phyloP scores from a whole-genome alignment of 305 asterid genomes.

The Striga hermonthica region DNA sequence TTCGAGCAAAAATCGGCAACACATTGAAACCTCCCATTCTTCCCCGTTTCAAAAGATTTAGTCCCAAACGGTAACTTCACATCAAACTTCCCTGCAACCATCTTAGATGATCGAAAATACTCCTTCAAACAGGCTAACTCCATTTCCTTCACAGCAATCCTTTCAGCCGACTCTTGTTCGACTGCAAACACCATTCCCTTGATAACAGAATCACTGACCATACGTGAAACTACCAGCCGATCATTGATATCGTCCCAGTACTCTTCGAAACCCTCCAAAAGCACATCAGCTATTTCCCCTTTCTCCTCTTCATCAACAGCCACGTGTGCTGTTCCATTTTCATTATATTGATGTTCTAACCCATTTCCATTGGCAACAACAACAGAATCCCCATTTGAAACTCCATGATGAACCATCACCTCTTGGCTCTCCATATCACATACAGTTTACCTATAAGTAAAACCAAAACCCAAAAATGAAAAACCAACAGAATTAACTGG shows the following conservation, averaged over 20 bases:
- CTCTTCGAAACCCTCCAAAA: conserved; percentile 67
- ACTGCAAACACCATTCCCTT: conserved; percentile 88
- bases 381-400: conserved; percentile 22
- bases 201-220: conserved; percentile 85
- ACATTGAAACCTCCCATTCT: conserved; percentile 28
- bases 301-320: conserved; percentile 34
- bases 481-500: conserved; percentile 2
- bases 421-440: conserved; percentile 51
- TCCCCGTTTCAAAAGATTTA: conserved; percentile 22
- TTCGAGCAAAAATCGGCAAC: conserved; percentile 29
- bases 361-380: conserved; percentile 30
- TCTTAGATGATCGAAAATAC: conserved; percentile 32
- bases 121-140: conserved; percentile 52
- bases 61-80: conserved; percentile 20
- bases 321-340: conserved; percentile 31
- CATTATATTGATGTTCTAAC: conserved; percentile 26
- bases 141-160: conserved; percentile 53
- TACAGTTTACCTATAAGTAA: conserved; percentile 32
- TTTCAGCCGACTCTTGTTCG: conserved; percentile 71
- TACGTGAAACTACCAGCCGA: conserved; percentile 58
- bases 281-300: conserved; percentile 56
- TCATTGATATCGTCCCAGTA: conserved; percentile 63
- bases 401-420: conserved; percentile 34
- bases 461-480: conserved; percentile 11
- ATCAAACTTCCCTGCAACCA: conserved; percentile 28